phyloP scores from a whole-genome alignment of 2,329 filamentous ascomycete genomes.

The Lachnellula hyalina region DNA sequence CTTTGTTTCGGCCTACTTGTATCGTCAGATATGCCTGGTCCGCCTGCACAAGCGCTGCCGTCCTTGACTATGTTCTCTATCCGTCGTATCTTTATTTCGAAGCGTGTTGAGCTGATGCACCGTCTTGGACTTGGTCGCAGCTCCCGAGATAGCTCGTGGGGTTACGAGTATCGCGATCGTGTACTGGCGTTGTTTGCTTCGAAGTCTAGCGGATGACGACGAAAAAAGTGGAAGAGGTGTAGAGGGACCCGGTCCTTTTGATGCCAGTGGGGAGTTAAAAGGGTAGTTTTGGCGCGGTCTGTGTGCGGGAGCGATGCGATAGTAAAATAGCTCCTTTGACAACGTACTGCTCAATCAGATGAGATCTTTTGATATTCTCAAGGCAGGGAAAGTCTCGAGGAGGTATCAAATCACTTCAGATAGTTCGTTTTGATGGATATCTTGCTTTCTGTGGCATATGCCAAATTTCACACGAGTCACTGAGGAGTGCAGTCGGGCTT shows the following conservation, averaged over 20 bases:
- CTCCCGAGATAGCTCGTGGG: constrained; percentile 12
- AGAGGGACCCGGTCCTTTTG: constrained; percentile 6
- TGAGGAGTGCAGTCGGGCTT: neutral
- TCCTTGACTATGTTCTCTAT: constrained; percentile 12
- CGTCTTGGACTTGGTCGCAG: constrained; percentile 11
- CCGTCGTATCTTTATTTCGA: constrained; percentile 23
- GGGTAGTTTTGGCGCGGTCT: neutral
- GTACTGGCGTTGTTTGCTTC: constrained; percentile 4
- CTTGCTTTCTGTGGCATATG: constrained; percentile 16
- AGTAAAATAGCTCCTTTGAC: neutral
- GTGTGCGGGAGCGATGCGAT: neutral
- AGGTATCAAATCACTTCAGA: constrained; percentile 2
- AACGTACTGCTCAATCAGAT: constrained; percentile 1
- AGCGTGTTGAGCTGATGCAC: constrained; percentile 6
- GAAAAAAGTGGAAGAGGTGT: neutral
- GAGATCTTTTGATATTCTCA: neutral
- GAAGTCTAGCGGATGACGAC: constrained; percentile 11
- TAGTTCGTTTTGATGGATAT: constrained; percentile 4
- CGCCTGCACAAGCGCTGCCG: constrained; percentile 18
- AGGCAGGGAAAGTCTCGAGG: constrained; percentile 1
- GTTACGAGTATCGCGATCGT: constrained; percentile 1
- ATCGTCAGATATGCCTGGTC: constrained; percentile 11
- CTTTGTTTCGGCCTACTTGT: constrained; percentile 5
- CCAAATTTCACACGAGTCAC: constrained; percentile 3
- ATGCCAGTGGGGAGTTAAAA: constrained; percentile 1